phyloP scores from a whole-genome alignment of 2,329 filamentous ascomycete genomes.

The Fonsecaea pugnacius region DNA sequence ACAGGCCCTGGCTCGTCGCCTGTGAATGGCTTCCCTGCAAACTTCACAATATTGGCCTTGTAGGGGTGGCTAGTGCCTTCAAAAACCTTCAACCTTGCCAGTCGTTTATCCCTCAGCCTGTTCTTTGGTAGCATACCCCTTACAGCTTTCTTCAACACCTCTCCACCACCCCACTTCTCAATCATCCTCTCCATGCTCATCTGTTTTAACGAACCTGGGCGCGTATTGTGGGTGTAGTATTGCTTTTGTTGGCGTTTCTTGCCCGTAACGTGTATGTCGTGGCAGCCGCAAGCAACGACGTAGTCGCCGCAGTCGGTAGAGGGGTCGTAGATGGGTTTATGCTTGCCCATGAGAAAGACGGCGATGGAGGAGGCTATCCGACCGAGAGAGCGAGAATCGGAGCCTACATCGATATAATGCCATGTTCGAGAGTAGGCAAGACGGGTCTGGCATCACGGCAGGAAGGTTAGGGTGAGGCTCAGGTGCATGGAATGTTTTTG shows the following conservation, averaged over 20 bases:
- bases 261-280: conserved; percentile 83
- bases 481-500: neutral
- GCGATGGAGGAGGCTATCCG: conserved; percentile 54
- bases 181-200: conserved; percentile 96
- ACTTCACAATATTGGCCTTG: conserved; percentile 79
- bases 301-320: conserved; percentile 99
- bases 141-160: conserved; percentile 89
- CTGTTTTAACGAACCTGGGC: conserved; percentile 81
- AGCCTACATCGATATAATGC: conserved; percentile 80
- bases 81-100: conserved; percentile 91
- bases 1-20: conserved; percentile 23
- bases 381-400: conserved; percentile 53
- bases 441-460: conserved; percentile 68
- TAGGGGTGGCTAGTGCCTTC: conserved; percentile 93
- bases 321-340: conserved; percentile 97
- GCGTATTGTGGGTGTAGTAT: conserved; percentile 93
- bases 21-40: conserved; percentile 59
- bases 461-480: neutral
- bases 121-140: conserved; percentile 99
- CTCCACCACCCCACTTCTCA: conserved; percentile 88
- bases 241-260: conserved; percentile 92
- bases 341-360: conserved; percentile 77
- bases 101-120: conserved; percentile 79
- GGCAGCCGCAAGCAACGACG: conserved; percentile 89
- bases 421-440: conserved; percentile 95